Evolutionary conservation across 768 basidiomycete genomes (phyloP), one percentile per base, ranked within the genome.

Genomic region (Tylopilus intermedius): DNA sequence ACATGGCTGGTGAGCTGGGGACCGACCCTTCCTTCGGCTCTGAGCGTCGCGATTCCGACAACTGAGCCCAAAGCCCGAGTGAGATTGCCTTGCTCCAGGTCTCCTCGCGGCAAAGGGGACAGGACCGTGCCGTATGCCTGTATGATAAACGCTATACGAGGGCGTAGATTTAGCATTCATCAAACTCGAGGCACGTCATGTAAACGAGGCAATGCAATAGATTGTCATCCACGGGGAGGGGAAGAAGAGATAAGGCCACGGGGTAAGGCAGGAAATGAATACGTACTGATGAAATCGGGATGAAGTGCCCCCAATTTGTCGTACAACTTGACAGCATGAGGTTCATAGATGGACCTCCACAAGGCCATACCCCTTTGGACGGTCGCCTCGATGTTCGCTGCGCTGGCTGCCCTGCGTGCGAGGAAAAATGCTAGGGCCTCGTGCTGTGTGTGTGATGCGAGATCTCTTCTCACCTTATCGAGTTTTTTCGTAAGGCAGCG

Each of bases 261-360:
- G 67, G 67, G 68, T 62, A 62, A 53, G 43, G 62, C 54, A 51
- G 51, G 55, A 55, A 64, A 61, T 59, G 59, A 61, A 55, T 63
- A 82, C 89, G 75, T 71, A 92, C 90, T 77, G 70, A 93, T 91
- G 75, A 95, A 90, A 77, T 95, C 93, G 55, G 93, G 93, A 71
- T 95, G 93, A 74, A 91, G 90, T 51, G 81, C 79, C 66, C 79
- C 84, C 58, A 95, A 78, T 75, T 93, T 95, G 74, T 83, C 75
- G 72, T 90, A 81, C 66, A 95, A 82, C 74, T 94, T 95, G 75
- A 82, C 83, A 65, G 84, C 86, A 75, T 92, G 88, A 67, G 92
- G 92, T 68, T 82, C 75, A 70, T 95, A 95, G 71, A 95, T 92
- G 49, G 83, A 81, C 68, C 86, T 76, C 90, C 93, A 95, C 57